Conservation (phyloP, 768 basidiomycete species). For the Floccularia luteovirens region DNA sequence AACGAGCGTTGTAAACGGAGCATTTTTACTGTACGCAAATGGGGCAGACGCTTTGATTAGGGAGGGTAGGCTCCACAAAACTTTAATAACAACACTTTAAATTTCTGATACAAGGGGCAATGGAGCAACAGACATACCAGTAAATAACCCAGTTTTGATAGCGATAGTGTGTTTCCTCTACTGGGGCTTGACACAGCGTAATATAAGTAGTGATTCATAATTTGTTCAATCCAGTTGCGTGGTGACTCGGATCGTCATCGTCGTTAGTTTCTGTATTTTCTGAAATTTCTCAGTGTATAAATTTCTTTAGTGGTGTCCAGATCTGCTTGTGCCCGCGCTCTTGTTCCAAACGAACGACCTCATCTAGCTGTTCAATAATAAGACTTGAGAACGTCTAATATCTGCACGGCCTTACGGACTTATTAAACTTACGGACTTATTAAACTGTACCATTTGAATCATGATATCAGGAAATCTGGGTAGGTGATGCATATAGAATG, state of each 20-base stretch:
- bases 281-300: slow-evolving; percentile 37
- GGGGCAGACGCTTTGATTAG: slow-evolving; percentile 44
- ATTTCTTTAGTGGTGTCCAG: slow-evolving; percentile 48
- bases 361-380: slow-evolving; percentile 41
- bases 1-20: background rate
- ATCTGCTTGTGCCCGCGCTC: slow-evolving; percentile 29
- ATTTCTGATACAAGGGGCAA: background rate
- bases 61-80: slow-evolving; percentile 52
- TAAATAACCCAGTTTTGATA: slow-evolving; percentile 61
- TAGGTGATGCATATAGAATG: slow-evolving; percentile 59
- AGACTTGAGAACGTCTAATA: background rate
- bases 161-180: slow-evolving; percentile 60
- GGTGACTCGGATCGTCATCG: slow-evolving; percentile 66
- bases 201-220: slow-evolving; percentile 38
- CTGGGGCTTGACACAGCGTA: slow-evolving; percentile 27
- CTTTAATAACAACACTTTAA: slow-evolving; percentile 19
- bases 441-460: slow-evolving; percentile 29
- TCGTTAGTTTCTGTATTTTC: slow-evolving; percentile 39
- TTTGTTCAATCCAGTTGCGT: slow-evolving; percentile 25
- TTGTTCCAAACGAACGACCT: slow-evolving; percentile 49
- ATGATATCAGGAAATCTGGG: slow-evolving; percentile 29
- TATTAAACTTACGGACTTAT: background rate
- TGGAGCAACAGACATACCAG: slow-evolving; percentile 27
- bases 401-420: background rate
- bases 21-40: slow-evolving; percentile 54